Percentiles rank a stretch among this genome's conserved stretches.
These are phyloP conservation scores for Sequoia sempervirens DNA, from an alignment of 75 land plant species.

Conservation along the genomic window DNA sequence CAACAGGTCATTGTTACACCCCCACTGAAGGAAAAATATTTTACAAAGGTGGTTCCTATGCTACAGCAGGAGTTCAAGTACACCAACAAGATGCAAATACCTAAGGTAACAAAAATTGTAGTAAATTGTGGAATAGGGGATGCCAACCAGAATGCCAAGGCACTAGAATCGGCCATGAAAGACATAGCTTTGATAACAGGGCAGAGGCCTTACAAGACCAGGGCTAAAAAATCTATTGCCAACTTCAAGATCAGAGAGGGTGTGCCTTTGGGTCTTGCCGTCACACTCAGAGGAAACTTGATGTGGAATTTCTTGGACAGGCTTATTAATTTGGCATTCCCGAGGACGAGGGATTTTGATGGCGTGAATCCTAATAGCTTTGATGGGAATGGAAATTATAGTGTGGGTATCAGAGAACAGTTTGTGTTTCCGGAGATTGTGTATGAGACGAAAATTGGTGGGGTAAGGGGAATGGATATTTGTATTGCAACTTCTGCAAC, in stretches of 20 bases:
- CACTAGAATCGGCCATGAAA: constrained; percentile 68
- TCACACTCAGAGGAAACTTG: constrained; percentile 83
- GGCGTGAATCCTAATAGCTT: constrained; percentile 89
- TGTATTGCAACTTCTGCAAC: constrained; percentile 77
- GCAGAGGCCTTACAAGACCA: constrained; percentile 78
- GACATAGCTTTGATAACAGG: constrained; percentile 77
- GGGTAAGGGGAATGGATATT: constrained; percentile 83
- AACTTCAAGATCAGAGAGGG: constrained; percentile 88
- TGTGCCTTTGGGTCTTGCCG: constrained; percentile 75
- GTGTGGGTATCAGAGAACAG: constrained; percentile 72
- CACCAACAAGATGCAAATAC: constrained; percentile 63
- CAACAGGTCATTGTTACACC: constrained; percentile 32
- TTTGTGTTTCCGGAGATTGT: constrained; percentile 87
- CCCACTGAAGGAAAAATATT: constrained; percentile 62
- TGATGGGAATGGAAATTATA: constrained; percentile 93
- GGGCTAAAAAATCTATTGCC: constrained; percentile 75
- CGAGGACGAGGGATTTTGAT: constrained; percentile 84
- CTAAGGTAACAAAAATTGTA: constrained; percentile 74
- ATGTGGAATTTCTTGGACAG: constrained; percentile 94
- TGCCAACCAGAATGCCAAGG: constrained; percentile 85
- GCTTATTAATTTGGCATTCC: constrained; percentile 82
- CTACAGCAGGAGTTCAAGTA: constrained; percentile 77
- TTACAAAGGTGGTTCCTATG: constrained; percentile 66
- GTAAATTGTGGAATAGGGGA: constrained; percentile 96
- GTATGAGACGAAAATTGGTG: constrained; percentile 59